Conservation (phyloP, 345 rosid species). For the Anastatica hierochuntica region DNA sequence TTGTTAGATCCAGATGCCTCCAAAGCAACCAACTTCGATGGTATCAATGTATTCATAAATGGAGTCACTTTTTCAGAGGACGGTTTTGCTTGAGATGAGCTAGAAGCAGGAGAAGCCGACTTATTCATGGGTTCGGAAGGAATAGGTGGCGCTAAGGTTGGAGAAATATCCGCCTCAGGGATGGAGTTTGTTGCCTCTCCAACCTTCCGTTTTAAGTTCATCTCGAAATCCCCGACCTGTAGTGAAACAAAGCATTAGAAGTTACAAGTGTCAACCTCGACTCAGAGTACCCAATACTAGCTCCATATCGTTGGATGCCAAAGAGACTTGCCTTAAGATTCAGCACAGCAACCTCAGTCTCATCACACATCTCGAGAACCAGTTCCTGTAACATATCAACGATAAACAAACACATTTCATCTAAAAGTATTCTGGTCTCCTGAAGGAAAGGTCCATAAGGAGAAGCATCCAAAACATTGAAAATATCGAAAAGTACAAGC, state of each 20-base stretch:
- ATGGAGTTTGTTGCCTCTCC: conserved; percentile 33
- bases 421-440: background rate
- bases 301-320: background rate
- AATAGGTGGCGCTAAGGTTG: conserved; percentile 67
- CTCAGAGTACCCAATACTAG: background rate
- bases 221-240: conserved; percentile 87
- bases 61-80: conserved; percentile 49
- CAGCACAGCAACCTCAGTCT: conserved; percentile 88
- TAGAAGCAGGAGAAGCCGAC: conserved; percentile 34
- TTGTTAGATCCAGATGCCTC: conserved; percentile 66
- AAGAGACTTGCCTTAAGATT: conserved; percentile 60
- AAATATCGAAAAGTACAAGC: background rate
- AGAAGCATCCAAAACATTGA: conserved; percentile 11
- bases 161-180: conserved; percentile 48
- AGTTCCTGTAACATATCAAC: conserved; percentile 40
- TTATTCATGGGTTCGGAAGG: conserved; percentile 66
- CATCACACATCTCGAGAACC: conserved; percentile 83
- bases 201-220: conserved; percentile 70
- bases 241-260: conserved; percentile 8
- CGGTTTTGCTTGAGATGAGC: conserved; percentile 41
- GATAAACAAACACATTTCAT: conserved; percentile 11
- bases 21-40: conserved; percentile 65
- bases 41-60: conserved; percentile 47
- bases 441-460: background rate
- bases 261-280: background rate